phyloP scores from a whole-genome alignment of 2,329 filamentous ascomycete genomes.

The Bipolaris zeicola region DNA sequence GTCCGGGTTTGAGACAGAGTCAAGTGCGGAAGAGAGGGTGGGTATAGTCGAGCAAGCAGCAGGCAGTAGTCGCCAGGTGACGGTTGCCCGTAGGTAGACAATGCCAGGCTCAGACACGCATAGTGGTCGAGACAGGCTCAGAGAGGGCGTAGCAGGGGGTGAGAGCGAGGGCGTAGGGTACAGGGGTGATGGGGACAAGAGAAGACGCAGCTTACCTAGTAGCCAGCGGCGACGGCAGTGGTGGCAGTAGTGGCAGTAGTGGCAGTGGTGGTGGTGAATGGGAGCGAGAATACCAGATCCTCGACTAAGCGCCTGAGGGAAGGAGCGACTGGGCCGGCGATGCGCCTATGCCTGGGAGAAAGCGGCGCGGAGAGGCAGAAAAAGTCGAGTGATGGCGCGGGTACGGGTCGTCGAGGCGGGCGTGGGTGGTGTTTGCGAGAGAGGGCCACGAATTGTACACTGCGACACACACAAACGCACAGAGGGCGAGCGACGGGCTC shows the following conservation, averaged over 20 bases:
- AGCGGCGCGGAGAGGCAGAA: conserved; percentile 28
- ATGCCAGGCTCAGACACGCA: conserved; percentile 11
- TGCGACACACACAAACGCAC: conserved; percentile 13
- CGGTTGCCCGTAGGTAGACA: conserved; percentile 6
- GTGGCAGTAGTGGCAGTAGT: conserved; percentile 14
- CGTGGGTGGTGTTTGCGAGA: conserved; percentile 6
- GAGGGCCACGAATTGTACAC: conserved; percentile 7
- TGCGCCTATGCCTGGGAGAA: conserved; percentile 36
- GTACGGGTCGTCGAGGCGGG: conserved; percentile 11
- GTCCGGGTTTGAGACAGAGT: conserved; percentile 4
- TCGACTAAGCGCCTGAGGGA: conserved; percentile 50
- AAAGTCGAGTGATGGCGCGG: conserved; percentile 20
- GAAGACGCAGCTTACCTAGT: conserved; percentile 40
- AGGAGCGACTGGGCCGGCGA: conserved; percentile 46
- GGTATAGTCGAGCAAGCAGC: conserved; percentile 11
- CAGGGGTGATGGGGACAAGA: conserved; percentile 20
- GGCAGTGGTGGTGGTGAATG: conserved; percentile 30
- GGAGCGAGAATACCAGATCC: conserved; percentile 52
- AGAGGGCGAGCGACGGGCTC: neutral
- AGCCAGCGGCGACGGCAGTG: conserved; percentile 27
- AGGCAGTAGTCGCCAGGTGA: conserved; percentile 13
- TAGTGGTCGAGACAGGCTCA: conserved; percentile 7
- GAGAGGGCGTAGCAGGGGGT: neutral
- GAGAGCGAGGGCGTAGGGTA: conserved; percentile 5
- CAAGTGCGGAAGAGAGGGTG: conserved; percentile 14